Conservation (phyloP, 345 rosid genomes). For the Syzygium oleosum region DNA sequence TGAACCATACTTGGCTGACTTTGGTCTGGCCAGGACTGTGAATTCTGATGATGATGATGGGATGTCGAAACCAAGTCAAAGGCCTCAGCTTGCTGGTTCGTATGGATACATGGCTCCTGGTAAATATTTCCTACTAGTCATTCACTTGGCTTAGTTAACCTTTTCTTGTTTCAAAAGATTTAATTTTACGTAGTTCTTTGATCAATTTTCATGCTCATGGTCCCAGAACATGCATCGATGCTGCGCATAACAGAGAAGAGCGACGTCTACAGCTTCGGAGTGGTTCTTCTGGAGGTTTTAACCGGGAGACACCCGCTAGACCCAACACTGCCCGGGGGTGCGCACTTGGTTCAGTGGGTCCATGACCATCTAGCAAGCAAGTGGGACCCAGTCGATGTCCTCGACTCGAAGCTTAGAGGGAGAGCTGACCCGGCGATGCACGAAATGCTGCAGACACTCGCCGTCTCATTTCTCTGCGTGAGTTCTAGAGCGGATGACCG, state of each 20-base stretch:
- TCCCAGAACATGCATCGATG: slow-evolving; percentile 71
- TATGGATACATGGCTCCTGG: slow-evolving; percentile 99
- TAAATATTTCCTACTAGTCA: slow-evolving; percentile 6
- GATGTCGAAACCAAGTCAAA: slow-evolving; percentile 32
- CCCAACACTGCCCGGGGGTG: slow-evolving; percentile 78
- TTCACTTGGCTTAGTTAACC: neutral
- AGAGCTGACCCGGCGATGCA: slow-evolving; percentile 86
- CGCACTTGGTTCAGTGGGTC: slow-evolving; percentile 85
- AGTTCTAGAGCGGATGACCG: slow-evolving; percentile 51
- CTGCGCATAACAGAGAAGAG: slow-evolving; percentile 77
- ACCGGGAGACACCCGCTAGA: slow-evolving; percentile 93
- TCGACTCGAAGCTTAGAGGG: slow-evolving; percentile 69
- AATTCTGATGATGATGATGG: slow-evolving; percentile 13
- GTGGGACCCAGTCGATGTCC: slow-evolving; percentile 56
- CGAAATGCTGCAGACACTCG: slow-evolving; percentile 88
- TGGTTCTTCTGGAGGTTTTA: slow-evolving; percentile 75
- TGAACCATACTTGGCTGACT: slow-evolving; percentile 83
- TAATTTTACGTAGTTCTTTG: neutral
- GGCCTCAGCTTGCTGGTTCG: slow-evolving; percentile 84
- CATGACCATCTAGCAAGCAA: slow-evolving; percentile 62
- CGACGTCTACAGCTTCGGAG: slow-evolving; percentile 87
- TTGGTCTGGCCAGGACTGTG: slow-evolving; percentile 67
- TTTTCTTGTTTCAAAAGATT: neutral
- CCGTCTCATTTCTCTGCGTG: slow-evolving; percentile 77
- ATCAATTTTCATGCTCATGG: neutral